These are phyloP conservation scores for Ophiostoma sp. DNA, from an alignment of 2,329 filamentous ascomycete species.

Conservation along the genomic window DNA sequence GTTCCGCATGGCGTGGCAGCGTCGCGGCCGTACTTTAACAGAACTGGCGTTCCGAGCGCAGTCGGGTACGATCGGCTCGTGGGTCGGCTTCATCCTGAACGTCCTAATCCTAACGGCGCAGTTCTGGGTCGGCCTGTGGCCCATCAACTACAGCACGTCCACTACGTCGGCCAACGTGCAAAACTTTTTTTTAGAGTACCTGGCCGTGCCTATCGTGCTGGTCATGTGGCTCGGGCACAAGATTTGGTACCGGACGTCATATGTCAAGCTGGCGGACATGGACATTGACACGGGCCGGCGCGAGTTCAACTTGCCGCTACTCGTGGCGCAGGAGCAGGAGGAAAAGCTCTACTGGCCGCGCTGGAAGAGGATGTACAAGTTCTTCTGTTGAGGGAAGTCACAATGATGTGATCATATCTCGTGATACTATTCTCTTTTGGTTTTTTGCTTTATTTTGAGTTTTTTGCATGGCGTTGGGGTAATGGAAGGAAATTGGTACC, in stretches of 20 bases:
- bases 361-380: constrained; percentile 77
- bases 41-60: constrained; percentile 83
- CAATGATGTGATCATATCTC: background rate
- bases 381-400: constrained; percentile 59
- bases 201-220: constrained; percentile 68
- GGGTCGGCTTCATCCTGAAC: constrained; percentile 76
- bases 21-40: constrained; percentile 66
- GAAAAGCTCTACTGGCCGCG: constrained; percentile 70
- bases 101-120: constrained; percentile 74
- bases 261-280: constrained; percentile 72
- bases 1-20: constrained; percentile 78
- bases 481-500: background rate
- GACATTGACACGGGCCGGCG: constrained; percentile 82
- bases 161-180: constrained; percentile 50
- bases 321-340: constrained; percentile 77
- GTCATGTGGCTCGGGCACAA: constrained; percentile 75
- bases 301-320: constrained; percentile 76
- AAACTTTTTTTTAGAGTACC: constrained; percentile 72
- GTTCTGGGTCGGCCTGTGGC: constrained; percentile 84
- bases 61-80: constrained; percentile 76
- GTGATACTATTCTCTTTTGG: background rate
- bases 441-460: background rate
- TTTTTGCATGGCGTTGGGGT: constrained; percentile 23
- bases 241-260: constrained; percentile 66
- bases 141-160: constrained; percentile 58